phyloP scores from a whole-genome alignment of 371 early-diverging fungal genomes.

The Parasitella parasitica region DNA sequence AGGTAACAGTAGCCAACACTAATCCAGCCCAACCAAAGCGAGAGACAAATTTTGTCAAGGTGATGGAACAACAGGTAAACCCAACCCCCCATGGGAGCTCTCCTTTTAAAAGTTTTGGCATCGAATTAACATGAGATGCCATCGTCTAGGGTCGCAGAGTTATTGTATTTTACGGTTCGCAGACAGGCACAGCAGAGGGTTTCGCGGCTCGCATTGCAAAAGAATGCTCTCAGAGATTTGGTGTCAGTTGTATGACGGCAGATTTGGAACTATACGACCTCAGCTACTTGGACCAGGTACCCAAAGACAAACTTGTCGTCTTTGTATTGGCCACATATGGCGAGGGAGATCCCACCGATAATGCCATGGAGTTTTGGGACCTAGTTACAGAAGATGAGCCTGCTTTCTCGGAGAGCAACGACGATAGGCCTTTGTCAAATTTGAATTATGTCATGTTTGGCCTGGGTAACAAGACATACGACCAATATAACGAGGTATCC shows the following conservation, averaged over 20 bases:
- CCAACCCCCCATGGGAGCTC: too few relatives aligned
- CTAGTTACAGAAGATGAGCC: conserved; percentile 66
- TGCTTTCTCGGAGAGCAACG: conserved; percentile 56
- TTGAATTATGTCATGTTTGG: conserved; percentile 86
- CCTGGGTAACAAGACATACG: conserved; percentile 97
- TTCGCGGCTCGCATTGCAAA: conserved; percentile 86
- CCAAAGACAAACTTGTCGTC: conserved; percentile 63
- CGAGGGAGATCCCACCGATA: conserved; percentile 93
- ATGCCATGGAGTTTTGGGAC: conserved; percentile 88
- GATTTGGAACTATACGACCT: conserved; percentile 90
- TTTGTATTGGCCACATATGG: conserved; percentile 92
- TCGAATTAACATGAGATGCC: too few relatives aligned
- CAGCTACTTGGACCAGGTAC: conserved; percentile 68
- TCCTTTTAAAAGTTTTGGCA: too few relatives aligned
- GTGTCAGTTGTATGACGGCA: conserved; percentile 72
- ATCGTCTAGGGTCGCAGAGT: conserved; percentile 69
- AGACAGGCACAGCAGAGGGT: conserved; percentile 97
- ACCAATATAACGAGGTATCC: conserved; percentile 87
- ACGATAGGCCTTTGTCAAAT: conserved; percentile 54
- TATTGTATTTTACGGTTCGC: conserved; percentile 90
- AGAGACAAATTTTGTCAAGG: conserved; percentile 63
- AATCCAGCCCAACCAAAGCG: conserved; percentile 21
- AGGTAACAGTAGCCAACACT: conserved; percentile 2
- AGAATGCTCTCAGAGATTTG: conserved; percentile 75
- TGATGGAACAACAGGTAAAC: conserved; percentile 63